Conservation (phyloP, 192 early-diverging fungal genomes). For the Irineochytrium annulatum region DNA sequence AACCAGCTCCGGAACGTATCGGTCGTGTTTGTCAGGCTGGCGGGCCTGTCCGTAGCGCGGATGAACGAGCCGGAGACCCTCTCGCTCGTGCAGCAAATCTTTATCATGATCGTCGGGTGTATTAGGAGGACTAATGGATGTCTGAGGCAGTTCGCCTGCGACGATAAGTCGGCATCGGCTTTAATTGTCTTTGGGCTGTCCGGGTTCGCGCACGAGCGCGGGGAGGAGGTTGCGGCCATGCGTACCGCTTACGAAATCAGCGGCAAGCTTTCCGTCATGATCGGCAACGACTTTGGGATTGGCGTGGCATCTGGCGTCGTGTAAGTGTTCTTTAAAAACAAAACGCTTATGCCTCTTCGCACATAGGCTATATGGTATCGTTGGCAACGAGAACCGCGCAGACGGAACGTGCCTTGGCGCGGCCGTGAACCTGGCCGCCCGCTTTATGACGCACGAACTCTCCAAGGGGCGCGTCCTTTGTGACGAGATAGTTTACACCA, state of each 20-base stretch:
- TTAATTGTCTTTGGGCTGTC: conserved; percentile 35
- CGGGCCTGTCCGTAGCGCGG: background rate
- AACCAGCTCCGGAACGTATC: background rate
- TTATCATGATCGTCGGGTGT: no score
- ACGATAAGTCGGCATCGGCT: conserved; percentile 32
- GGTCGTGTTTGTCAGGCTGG: background rate
- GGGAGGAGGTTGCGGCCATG: conserved; percentile 21
- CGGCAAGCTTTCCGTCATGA: no score
- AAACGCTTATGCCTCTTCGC: no score
- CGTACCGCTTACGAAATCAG: conserved; percentile 20
- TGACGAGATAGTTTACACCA: no score
- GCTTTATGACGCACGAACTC: conserved; percentile 22
- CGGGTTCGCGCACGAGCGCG: conserved; percentile 33
- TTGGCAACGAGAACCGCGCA: conserved; percentile 4
- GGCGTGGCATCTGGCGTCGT: no score
- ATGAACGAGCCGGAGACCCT: background rate
- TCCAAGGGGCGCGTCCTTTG: no score
- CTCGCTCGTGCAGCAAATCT: no score
- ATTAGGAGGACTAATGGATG: conserved; percentile 22
- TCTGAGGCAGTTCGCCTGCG: conserved; percentile 30
- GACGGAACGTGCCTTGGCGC: conserved; percentile 28
- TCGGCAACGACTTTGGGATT: no score
- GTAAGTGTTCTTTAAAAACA: no score
- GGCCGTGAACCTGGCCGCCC: conserved; percentile 23
- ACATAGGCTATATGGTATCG: no score